A percentile compares a stretch with the other conserved stretches of the same genome.
These are phyloP conservation scores for Aspergillus bridgeri DNA, from an alignment of 495 filamentous ascomycete genomes.

Conservation along the genomic window DNA sequence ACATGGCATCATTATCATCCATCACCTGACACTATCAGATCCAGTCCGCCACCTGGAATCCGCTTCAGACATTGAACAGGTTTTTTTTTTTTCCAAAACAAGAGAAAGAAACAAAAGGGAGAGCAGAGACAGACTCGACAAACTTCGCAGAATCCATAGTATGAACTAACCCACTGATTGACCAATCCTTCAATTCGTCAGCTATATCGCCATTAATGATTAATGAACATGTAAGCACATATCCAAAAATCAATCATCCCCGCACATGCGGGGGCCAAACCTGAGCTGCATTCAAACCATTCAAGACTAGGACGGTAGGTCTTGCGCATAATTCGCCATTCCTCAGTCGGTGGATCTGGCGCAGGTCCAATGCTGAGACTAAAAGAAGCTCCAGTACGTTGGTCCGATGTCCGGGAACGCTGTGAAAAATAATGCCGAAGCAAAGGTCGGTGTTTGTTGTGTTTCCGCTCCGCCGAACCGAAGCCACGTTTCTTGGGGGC, in stretches of 20 bases:
- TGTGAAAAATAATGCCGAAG: not conserved
- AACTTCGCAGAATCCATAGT: not conserved
- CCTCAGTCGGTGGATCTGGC: not conserved
- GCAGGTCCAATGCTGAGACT: not conserved
- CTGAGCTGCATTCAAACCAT: not conserved
- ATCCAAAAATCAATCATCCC: not conserved
- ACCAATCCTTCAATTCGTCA: not conserved
- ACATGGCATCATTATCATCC: not conserved
- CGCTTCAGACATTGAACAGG: not conserved
- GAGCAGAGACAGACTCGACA: no score
- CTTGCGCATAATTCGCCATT: not conserved
- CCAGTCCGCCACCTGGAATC: not conserved
- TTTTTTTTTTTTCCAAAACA: not conserved
- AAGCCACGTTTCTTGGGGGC: no score
- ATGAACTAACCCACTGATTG: not conserved
- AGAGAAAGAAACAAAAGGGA: not conserved
- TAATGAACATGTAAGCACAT: not conserved
- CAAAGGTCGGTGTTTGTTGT: not conserved
- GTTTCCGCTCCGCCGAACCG: slow-evolving; percentile 28
- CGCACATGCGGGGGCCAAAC: not conserved
- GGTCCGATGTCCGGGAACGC: not conserved
- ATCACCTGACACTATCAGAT: slow-evolving; percentile 1
- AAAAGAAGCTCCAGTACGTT: not conserved
- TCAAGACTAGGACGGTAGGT: not conserved
- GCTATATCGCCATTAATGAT: not conserved